These are phyloP conservation scores for Brettanomyces naardenensis DNA, from an alignment of 805 yeast genomes.

Conservation along the genomic window DNA sequence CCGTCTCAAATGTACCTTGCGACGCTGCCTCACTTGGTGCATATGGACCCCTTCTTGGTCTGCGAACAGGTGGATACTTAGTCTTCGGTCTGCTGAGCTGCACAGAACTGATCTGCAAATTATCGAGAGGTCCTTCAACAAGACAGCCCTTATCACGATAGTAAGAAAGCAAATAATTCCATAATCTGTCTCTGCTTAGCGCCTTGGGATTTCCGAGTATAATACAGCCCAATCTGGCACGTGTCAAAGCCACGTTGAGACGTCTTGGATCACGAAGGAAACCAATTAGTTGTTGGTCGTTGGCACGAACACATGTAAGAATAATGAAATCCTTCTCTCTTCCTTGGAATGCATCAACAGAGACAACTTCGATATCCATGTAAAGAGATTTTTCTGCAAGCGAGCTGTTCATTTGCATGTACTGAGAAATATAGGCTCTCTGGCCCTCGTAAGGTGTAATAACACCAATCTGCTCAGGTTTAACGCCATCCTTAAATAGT, in stretches of 20 bases:
- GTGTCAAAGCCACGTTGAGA: slow-evolving; percentile 80
- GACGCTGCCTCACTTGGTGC: slow-evolving; percentile 8
- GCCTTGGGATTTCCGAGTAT: slow-evolving; percentile 82
- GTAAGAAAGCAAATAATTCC: slow-evolving; percentile 73
- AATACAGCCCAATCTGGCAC: slow-evolving; percentile 77
- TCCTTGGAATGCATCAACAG: slow-evolving; percentile 61
- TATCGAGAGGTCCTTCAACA: slow-evolving; percentile 84
- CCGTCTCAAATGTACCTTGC: slow-evolving; percentile 27
- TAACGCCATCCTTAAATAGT: slow-evolving; percentile 68
- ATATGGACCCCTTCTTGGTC: not conserved
- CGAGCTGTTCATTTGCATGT: slow-evolving; percentile 67
- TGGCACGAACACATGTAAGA: slow-evolving; percentile 54
- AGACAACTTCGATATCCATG: slow-evolving; percentile 73
- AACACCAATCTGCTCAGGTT: slow-evolving; percentile 80
- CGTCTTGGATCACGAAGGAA: slow-evolving; percentile 81
- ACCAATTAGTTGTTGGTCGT: slow-evolving; percentile 67
- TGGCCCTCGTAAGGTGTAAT: slow-evolving; percentile 96
- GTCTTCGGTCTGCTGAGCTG: slow-evolving; percentile 26
- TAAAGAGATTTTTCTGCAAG: slow-evolving; percentile 54
- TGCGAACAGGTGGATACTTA: not conserved
- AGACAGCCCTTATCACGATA: slow-evolving; percentile 79
- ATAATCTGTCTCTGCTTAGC: slow-evolving; percentile 57
- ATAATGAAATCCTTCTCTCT: slow-evolving; percentile 47
- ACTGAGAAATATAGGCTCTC: slow-evolving; percentile 70
- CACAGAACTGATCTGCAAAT: slow-evolving; percentile 63